Evolutionary conservation across 305 asterid species (phyloP).

Genomic region (Ilex paraguariensis): DNA sequence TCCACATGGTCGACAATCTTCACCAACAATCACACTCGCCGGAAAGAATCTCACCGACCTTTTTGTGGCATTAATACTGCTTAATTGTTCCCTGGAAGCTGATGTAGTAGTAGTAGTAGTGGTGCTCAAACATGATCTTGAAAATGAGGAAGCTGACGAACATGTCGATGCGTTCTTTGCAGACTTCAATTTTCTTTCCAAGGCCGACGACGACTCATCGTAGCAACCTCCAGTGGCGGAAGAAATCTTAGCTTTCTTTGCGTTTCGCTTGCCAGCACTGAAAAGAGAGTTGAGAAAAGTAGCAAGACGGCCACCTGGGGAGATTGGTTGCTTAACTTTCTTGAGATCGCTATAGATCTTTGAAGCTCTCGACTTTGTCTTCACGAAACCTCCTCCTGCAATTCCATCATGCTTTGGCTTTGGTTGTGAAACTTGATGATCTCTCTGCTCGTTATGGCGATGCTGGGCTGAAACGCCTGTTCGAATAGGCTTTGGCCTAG

Average conservation of each 20-base stretch:
- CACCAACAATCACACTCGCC: conserved; percentile 58
- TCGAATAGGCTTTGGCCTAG: conserved; percentile 60
- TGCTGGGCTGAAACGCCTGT: conserved; percentile 21
- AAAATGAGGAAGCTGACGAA: conserved; percentile 77
- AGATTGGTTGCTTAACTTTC: conserved; percentile 84
- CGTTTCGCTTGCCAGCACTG: conserved; percentile 34
- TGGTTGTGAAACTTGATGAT: conserved; percentile 10
- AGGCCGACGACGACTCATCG: not conserved
- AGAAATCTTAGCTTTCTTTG: conserved; percentile 46
- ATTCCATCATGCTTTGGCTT: conserved; percentile 37
- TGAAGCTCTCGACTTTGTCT: conserved; percentile 67
- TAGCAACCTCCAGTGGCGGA: not conserved
- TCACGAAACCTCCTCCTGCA: conserved; percentile 28
- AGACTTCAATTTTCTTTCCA: conserved; percentile 31
- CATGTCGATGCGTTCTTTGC: conserved; percentile 56
- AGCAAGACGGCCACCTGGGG: conserved; percentile 85
- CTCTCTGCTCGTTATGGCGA: conserved; percentile 15
- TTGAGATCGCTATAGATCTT: conserved; percentile 74
- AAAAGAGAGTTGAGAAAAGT: conserved; percentile 70
- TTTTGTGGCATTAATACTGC: conserved; percentile 30
- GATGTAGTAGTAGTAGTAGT: conserved; percentile 26
- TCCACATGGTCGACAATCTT: conserved; percentile 54
- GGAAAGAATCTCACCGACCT: conserved; percentile 72
- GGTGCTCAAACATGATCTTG: conserved; percentile 83
- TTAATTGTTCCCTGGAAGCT: conserved; percentile 44